phyloP scores from a whole-genome alignment of 2,329 filamentous ascomycete genomes.

The Ascochyta fabae region DNA sequence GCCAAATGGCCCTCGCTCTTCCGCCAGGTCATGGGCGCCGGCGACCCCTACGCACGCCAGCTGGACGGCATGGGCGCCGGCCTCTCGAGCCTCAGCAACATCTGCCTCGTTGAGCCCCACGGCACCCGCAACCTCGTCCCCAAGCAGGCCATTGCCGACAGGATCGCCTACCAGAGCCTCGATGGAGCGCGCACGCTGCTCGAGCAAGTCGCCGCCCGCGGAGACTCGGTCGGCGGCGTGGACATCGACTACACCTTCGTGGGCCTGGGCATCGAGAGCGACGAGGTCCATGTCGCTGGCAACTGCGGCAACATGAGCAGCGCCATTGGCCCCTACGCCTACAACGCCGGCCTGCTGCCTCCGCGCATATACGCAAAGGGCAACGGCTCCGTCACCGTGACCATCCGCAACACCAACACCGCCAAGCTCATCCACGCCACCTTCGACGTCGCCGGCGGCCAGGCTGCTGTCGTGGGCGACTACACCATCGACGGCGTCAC shows the following conservation, averaged over 20 bases:
- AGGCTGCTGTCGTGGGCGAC: conserved; percentile 59
- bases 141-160: conserved; percentile 17
- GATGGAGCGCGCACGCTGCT: conserved; percentile 15
- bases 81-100: conserved; percentile 72
- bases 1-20: conserved; percentile 62
- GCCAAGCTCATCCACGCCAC: conserved; percentile 66
- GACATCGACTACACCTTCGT: conserved; percentile 77
- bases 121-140: conserved; percentile 6
- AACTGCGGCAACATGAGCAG: conserved; percentile 85
- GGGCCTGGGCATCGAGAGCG: conserved; percentile 68
- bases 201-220: not conserved
- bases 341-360: conserved; percentile 61
- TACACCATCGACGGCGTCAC: conserved; percentile 70
- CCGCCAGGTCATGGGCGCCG: conserved; percentile 65
- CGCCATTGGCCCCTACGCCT: conserved; percentile 68
- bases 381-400: conserved; percentile 56
- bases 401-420: conserved; percentile 76
- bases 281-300: conserved; percentile 67
- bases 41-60: conserved; percentile 71
- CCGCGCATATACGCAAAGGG: conserved; percentile 34
- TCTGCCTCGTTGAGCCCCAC: conserved; percentile 66
- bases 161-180: not conserved
- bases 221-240: conserved; percentile 13
- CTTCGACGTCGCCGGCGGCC: conserved; percentile 60
- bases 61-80: conserved; percentile 75